phyloP scores from a whole-genome alignment of 2,329 filamentous ascomycete genomes.

The Chalaropsis thielavioides region DNA sequence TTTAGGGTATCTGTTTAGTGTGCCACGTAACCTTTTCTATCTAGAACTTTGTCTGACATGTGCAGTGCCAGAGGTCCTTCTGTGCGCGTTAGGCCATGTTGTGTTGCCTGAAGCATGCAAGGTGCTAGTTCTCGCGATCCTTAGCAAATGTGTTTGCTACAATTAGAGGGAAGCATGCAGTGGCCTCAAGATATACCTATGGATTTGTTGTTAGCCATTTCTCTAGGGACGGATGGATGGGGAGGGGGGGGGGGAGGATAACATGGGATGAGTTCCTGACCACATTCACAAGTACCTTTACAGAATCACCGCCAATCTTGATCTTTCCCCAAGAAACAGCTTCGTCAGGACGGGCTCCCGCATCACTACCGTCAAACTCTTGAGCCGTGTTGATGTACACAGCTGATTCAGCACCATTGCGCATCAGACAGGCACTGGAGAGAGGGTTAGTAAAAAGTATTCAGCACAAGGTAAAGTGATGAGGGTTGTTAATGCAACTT shows the following conservation, averaged over 20 bases:
- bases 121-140: conserved; percentile 23
- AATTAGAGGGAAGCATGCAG: conserved; percentile 50
- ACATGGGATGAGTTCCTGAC: neutral
- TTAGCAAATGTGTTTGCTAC: conserved; percentile 54
- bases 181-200: conserved; percentile 50
- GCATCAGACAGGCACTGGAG: conserved; percentile 66
- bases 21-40: neutral
- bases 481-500: conserved; percentile 3
- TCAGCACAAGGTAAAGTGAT: no score
- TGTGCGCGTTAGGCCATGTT: neutral
- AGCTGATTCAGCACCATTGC: conserved; percentile 90
- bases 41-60: neutral
- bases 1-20: conserved; percentile 2
- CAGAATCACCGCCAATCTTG: conserved; percentile 69
- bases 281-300: conserved; percentile 50
- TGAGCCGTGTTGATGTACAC: conserved; percentile 97
- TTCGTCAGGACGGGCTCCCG: conserved; percentile 86
- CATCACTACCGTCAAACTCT: conserved; percentile 95
- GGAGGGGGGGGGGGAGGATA: neutral
- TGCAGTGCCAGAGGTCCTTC: neutral
- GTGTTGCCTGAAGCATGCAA: neutral
- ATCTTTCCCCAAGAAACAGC: conserved; percentile 99
- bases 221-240: neutral
- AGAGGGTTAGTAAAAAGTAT: no score
- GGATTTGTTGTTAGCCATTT: conserved; percentile 1